Evolutionary conservation across 108 stramenopile genomes (phyloP), one percentile per base, ranked within the genome.

Genomic region (Cyclotella kingstonii): DNA sequence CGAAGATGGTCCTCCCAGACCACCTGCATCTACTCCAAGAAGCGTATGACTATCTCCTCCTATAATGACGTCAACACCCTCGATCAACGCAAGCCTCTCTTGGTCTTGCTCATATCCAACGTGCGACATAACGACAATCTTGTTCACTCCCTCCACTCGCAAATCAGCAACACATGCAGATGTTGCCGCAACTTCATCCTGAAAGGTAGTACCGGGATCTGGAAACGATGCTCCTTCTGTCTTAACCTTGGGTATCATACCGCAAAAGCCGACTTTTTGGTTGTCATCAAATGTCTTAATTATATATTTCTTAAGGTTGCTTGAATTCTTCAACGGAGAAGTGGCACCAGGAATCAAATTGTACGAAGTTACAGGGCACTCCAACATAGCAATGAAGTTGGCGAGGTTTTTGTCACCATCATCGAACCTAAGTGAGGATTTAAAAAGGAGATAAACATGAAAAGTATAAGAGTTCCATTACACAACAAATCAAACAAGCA

Each of bases 21-120:
- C 21, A 35, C 42, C 21, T 27, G 50, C 46, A 39, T 69, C 60
- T 23, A 68, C 62, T 38, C 70, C 77, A 23, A 84, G 45, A 0
- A 84, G 67, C 10, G 66, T 44, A 34, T 84, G 82, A 41, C 70
- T 63, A 40, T 84, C 53, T 3, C 82, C 82, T 18, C 82, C 82
- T 40, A 84, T 47, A 30, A 84, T 54, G 11, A 84, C 66, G 55
- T 80, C 79, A n/a, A 84, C 82, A 26, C 82, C 82, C 29, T 59
- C 58, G 43, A 83, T 66, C 35, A 17, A 28, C 22, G 77, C 56
- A n/a, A 79, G 21, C 47, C 31, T 39, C 8, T 63, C 22, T 14
- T 54, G 10, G 52, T 83, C 82, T 4, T 50, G 41, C 6, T 63
- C 50, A 35, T 73, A 83, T 17, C 82, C 82, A 54, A 78, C 31